Conservation (phyloP, 2,329 filamentous ascomycete genomes). For the Metarhizium album region DNA sequence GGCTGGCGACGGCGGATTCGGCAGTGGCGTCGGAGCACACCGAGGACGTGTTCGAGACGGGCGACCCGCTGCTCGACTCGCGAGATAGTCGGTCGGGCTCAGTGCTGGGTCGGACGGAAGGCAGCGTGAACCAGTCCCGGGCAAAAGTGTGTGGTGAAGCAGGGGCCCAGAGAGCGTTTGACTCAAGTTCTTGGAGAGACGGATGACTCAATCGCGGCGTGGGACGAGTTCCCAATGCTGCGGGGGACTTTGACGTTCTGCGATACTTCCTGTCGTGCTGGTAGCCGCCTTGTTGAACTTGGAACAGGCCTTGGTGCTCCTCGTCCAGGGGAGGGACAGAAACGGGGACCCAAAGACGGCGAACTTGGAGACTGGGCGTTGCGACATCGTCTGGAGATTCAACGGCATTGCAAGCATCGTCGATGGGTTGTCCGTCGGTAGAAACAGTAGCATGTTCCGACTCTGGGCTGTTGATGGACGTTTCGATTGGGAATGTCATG, state of each 20-base stretch:
- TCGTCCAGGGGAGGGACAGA: neutral
- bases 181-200: conserved; percentile 1
- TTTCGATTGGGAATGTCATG: neutral
- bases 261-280: neutral
- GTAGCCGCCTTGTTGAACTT: neutral
- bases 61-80: conserved; percentile 8
- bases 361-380: neutral
- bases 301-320: neutral
- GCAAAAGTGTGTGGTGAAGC: neutral
- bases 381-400: neutral
- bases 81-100: conserved; percentile 2
- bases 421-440: neutral
- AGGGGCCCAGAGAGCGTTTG: conserved; percentile 5
- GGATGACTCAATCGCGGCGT: neutral
- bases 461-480: neutral
- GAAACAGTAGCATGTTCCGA: neutral
- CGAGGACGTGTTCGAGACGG: conserved; percentile 9
- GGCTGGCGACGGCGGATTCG: conserved; percentile 6
- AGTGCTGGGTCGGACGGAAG: conserved; percentile 6
- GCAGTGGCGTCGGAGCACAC: conserved; percentile 7
- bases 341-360: neutral
- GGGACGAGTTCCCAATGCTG: conserved; percentile 2
- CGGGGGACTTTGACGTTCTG: neutral
- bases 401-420: neutral
- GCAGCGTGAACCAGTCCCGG: conserved; percentile 8